These are phyloP conservation scores for Forsythia viridissima DNA, from an alignment of 257 asterid species.

Conservation along the genomic window DNA sequence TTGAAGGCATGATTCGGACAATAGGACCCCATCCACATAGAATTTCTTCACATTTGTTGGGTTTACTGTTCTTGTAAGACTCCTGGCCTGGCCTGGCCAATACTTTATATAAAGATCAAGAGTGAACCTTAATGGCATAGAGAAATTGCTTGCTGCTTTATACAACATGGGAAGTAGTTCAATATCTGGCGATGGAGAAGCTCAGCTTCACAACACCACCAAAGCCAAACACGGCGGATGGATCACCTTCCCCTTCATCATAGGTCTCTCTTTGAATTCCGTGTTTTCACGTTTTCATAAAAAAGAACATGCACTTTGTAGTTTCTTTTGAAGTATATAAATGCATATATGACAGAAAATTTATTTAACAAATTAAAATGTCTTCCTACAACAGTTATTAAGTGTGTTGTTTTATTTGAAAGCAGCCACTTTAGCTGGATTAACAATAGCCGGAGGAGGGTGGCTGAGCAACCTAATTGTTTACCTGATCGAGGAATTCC, in stretches of 20 bases:
- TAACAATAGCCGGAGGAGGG: conserved; percentile 32
- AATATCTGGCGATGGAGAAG: conserved; percentile 11
- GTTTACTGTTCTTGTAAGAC: neutral
- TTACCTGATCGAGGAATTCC: conserved; percentile 28
- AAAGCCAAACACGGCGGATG: conserved; percentile 38
- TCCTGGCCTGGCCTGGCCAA: neutral
- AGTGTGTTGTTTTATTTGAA: neutral
- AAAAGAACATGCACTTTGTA: no score
- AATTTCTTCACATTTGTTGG: neutral
- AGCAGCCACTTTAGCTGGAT: conserved; percentile 21
- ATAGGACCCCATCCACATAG: neutral
- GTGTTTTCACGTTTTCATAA: no score
- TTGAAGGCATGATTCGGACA: neutral
- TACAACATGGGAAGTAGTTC: conserved; percentile 4
- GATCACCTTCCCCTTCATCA: conserved; percentile 46
- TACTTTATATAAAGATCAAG: neutral
- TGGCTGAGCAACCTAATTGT: conserved; percentile 32
- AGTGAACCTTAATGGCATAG: neutral
- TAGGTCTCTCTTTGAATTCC: conserved; percentile 32
- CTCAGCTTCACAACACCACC: neutral
- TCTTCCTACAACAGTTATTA: neutral
- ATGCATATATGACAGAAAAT: neutral
- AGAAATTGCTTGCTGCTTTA: neutral
- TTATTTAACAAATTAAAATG: no score
- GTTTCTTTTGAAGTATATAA: neutral